Percentiles rank a stretch among this genome's conserved stretches.
Evolutionary conservation across 495 filamentous ascomycete species (phyloP).

Genomic region (Trypethelium eluteriae): DNA sequence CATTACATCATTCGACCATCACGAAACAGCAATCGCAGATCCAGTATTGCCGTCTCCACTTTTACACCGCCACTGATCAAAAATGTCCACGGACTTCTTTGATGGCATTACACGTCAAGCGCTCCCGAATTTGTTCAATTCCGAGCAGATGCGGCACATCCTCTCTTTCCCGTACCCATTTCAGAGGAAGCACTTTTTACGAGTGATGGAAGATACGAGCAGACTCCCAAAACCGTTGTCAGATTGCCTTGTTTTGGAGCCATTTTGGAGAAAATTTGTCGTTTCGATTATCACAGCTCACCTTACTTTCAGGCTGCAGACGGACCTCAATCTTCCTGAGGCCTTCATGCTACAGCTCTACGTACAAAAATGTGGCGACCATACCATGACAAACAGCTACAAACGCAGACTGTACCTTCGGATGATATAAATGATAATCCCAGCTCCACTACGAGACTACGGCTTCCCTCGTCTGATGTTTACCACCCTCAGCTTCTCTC

Average conservation of each 20-base stretch:
- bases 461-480: neutral
- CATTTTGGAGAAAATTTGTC: no score
- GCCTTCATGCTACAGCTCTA: neutral
- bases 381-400: neutral
- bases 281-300: neutral
- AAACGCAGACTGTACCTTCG: neutral
- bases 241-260: neutral
- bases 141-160: neutral
- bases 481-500: neutral
- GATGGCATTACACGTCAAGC: constrained; percentile 9
- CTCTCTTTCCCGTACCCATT: neutral
- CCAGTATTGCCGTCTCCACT: neutral
- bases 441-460: neutral
- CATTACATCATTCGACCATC: neutral
- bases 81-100: neutral
- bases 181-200: neutral
- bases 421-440: neutral
- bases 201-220: neutral
- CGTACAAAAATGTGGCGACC: neutral
- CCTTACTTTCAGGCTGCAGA: neutral
- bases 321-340: neutral
- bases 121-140: neutral
- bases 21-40: neutral
- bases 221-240: neutral
- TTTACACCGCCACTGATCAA: neutral